These are phyloP conservation scores for Phyllosticta citrichinensis DNA, from an alignment of 2,329 filamentous ascomycete genomes.

Conservation along the genomic window DNA sequence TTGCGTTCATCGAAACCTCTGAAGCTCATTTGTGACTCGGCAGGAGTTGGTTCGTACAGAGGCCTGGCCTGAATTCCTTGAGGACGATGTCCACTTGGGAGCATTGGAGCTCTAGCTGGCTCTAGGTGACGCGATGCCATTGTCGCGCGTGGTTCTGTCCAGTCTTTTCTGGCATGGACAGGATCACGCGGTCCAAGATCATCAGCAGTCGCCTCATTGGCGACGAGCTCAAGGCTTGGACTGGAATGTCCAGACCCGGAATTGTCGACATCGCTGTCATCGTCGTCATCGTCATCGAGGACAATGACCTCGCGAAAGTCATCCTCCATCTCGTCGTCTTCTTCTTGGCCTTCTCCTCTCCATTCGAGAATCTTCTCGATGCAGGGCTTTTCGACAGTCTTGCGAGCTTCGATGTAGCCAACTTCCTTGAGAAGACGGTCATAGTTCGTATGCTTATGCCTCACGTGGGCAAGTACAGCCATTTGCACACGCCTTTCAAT, in stretches of 20 bases:
- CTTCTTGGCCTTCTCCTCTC: slow-evolving; percentile 42
- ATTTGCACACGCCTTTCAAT: slow-evolving; percentile 50
- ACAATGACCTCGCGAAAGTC: slow-evolving; percentile 55
- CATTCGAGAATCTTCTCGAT: slow-evolving; percentile 51
- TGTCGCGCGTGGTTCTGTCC: slow-evolving; percentile 10
- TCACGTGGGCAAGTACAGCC: slow-evolving; percentile 52
- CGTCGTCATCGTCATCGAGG: slow-evolving; percentile 48
- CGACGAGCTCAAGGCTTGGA: slow-evolving; percentile 16
- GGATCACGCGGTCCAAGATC: slow-evolving; percentile 17
- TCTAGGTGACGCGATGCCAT: not conserved
- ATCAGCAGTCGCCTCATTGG: slow-evolving; percentile 22
- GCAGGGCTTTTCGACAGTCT: slow-evolving; percentile 44
- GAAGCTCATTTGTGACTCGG: not conserved
- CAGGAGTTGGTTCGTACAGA: not conserved
- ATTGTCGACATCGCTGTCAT: slow-evolving; percentile 29
- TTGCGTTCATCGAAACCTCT: not conserved
- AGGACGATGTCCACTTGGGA: not conserved
- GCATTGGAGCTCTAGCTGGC: not conserved
- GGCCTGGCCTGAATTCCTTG: not conserved
- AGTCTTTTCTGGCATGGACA: slow-evolving; percentile 11
- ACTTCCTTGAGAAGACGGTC: slow-evolving; percentile 40
- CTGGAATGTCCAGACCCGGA: slow-evolving; percentile 14
- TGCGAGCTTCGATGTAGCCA: slow-evolving; percentile 31
- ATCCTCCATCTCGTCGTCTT: slow-evolving; percentile 49
- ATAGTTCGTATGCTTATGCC: slow-evolving; percentile 53